Conservation (phyloP, 176 grass and related monocot genomes). For the Oryza coarctata region DNA sequence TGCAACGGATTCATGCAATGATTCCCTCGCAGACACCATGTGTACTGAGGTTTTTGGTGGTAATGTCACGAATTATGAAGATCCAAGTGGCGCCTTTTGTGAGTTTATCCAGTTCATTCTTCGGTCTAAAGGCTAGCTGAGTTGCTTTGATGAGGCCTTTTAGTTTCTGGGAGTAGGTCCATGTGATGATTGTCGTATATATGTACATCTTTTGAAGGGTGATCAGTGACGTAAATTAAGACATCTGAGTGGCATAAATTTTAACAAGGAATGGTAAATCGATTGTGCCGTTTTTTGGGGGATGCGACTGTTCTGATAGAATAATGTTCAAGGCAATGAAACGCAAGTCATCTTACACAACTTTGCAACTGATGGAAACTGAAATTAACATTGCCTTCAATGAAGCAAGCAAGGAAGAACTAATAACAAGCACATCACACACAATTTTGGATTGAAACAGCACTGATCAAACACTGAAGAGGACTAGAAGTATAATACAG, state of each 20-base stretch:
- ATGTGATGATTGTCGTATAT: neutral
- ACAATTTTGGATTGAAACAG: constrained; percentile 26
- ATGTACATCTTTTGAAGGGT: neutral
- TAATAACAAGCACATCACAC: neutral
- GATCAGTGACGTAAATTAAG: neutral
- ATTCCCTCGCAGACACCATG: constrained; percentile 11
- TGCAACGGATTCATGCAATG: neutral
- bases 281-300: neutral
- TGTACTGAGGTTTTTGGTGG: neutral
- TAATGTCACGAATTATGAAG: constrained; percentile 17
- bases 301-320: neutral
- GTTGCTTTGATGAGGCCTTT: neutral
- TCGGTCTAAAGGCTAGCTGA: neutral
- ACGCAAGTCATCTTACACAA: neutral
- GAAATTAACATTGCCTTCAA: neutral
- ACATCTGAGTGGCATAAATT: neutral
- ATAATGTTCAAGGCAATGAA: neutral
- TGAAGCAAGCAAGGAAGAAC: neutral
- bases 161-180: neutral
- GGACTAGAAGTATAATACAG: constrained; percentile 12
- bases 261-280: neutral
- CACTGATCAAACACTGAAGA: constrained; percentile 7
- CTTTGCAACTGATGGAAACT: neutral
- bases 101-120: neutral
- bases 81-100: neutral